phyloP scores from a whole-genome alignment of 331 rosid species.

The Cydonia oblonga region DNA sequence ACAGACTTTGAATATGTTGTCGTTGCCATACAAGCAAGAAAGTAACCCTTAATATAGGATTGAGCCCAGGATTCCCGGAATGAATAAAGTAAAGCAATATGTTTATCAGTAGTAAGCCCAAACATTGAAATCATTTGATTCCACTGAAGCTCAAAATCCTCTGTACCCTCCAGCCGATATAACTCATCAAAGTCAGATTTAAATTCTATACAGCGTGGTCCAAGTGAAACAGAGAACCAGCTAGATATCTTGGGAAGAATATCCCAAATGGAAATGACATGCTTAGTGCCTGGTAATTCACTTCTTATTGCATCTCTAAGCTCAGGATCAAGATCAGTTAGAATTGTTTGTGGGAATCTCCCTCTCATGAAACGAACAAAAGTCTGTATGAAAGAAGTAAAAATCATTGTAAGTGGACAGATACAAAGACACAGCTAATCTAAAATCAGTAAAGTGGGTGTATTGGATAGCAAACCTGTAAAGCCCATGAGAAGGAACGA shows the following conservation, averaged over 20 bases:
- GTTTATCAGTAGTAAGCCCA: slow-evolving; percentile 66
- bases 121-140: slow-evolving; percentile 58
- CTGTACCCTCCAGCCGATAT: slow-evolving; percentile 54
- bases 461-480: slow-evolving; percentile 59
- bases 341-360: slow-evolving; percentile 75
- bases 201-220: slow-evolving; percentile 69
- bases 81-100: slow-evolving; percentile 45
- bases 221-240: slow-evolving; percentile 71
- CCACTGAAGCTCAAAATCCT: slow-evolving; percentile 85
- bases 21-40: slow-evolving; percentile 70
- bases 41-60: slow-evolving; percentile 55
- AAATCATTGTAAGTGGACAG: slow-evolving; percentile 13
- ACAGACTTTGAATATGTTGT: slow-evolving; percentile 45
- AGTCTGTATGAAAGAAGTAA: slow-evolving; percentile 39
- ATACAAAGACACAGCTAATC: slow-evolving; percentile 17
- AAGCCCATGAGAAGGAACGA: slow-evolving; percentile 80
- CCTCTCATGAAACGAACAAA: slow-evolving; percentile 82
- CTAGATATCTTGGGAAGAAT: slow-evolving; percentile 53
- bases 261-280: slow-evolving; percentile 50
- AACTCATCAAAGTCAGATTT: slow-evolving; percentile 61
- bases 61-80: slow-evolving; percentile 65
- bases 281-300: slow-evolving; percentile 64
- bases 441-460: slow-evolving; percentile 22
- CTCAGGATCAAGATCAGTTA: slow-evolving; percentile 73
- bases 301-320: slow-evolving; percentile 62